Base-by-base conservation (phyloP, 371 early-diverging fungal genomes). In the Haplosporangium sp. region DNA sequence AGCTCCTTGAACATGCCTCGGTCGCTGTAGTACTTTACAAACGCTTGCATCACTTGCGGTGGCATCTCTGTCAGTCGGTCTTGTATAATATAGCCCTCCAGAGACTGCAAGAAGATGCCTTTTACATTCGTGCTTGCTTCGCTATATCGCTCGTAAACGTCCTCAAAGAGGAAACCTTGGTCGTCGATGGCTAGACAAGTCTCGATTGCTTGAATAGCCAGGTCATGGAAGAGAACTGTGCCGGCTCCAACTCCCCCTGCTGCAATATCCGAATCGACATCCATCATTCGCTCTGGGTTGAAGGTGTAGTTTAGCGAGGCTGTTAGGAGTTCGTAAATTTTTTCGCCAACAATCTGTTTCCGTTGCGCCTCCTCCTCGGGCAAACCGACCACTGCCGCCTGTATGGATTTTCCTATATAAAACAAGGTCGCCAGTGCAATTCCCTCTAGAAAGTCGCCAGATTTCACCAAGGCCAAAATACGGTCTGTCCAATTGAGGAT, bases 401-500 rank as follows among this genome's bases (percentile, higher is more conserved):
- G 88, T 5, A 83, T 82, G 11, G 85, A 82, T 40, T 84, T 84
- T 38, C 93, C 93, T 42, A 84, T 83, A 64, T 91, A 94, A 47
- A 90, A 92, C 2, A 83, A 64, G 0, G 92, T 86, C 2, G 90
- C 94, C 46, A 92, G 77, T 8, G 83, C 81, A 59, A 95, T 90
- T 11, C 91, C 93, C 54, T 89, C 89, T 40, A 90, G 64, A 67
- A 93, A 93, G 67, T 92, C 87, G 14, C 94, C 95, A 6, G 89
- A 82, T 58, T 89, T 83, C 0, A 92, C 90, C 20, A 93, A 79
- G 0, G 92, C 90, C 50, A 91, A 67, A 21, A 94, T 84, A 3
- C 95, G 88, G 58, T 94, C 94, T 3, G 84, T 86, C 95, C 95
- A 95, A 12, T 91, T 87, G 23, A 94, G 63, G 12, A 92, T 79